Evolutionary conservation across 805 yeast genomes (phyloP), one percentile per base, ranked within the genome.

Genomic region (Jamesozyma jinghongensis): DNA sequence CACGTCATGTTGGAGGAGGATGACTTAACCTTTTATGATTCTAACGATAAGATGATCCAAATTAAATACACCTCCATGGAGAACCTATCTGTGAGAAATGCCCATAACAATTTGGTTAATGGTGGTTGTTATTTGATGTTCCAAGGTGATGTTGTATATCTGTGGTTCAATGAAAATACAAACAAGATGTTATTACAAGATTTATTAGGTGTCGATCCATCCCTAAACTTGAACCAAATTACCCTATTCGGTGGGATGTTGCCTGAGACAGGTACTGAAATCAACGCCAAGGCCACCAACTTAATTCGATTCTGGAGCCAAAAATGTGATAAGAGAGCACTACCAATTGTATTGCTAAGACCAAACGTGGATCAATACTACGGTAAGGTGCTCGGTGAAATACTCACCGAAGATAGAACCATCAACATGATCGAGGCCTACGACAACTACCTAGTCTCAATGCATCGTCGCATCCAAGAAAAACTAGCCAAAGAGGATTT

Each of bases 41-140:
- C 62, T 35, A 62, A 66, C 16, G 51, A 59, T 48, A 49, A 72
- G 56, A 40, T 51, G 60, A 45, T 73, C 75, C 57, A 61, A 51
- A n/a, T 58, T 4, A 6, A 28, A 6, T 6, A 5, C 16, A 37
- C 52, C 70, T 48, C 94, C 81, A 3, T 63, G 47, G 47, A 71
- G 63, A 50, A 61, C 66, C 26, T 73, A 70, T 28, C 74, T 74
- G 47, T 58, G 1, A 52, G 57, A 32, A 48, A 51, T 36, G 44
- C 52, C 49, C 73, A 18, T 54, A 67, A 13, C 40, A 64, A 34
- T 53, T 59, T 32, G 53, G 74, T 40, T 64, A 77, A 72, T 40
- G 85, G 86, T 33, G 94, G 95, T 6, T 87, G 84, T 7, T 86
- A 83, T 59, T 56, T 92, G 36, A 61, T 82, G 17, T 87, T 83